Evolutionary conservation across 1,139 yeast species (phyloP), one percentile per base, ranked within the genome.

Genomic region (Scheffersomyces quercinus): DNA sequence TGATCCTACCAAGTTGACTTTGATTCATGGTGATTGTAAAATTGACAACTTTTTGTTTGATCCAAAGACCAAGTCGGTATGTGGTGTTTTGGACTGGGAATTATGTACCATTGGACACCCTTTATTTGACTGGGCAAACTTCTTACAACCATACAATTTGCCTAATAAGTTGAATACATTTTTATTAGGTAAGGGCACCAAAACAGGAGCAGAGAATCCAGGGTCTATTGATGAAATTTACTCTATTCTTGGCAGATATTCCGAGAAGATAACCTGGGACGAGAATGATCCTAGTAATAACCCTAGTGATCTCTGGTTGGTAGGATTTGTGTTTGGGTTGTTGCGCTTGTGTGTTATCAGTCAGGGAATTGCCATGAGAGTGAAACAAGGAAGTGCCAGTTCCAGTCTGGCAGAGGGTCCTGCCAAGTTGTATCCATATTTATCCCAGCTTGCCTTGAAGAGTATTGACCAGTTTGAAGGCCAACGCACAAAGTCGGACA

Each of bases 11-110:
- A 61, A 69, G 7, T 65, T 73, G 39, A 63, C 77, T 1, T 70
- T 83, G 51, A 81, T 82, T 35, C 88, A 83, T 52, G 88, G 88
- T 1, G 88, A 83, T 59, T 83, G 79, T 66, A 83, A 83, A 55
- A 80, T 83, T 37, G 88, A 83, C 58, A 83, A 83, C 54, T 56
- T 83, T 30, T 65, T 83, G 8, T 82, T 79, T 55, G 79, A 81
- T 51, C 77, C 78, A 6, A 64, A 71, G 1, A 71, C 75, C 38
- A 74, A 77, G 15, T 59, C 64, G 38, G 82, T 82, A 3, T 64
- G 76, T 42, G 86, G 86, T 0, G 79, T 83, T 1, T 66, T 83
- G 40, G 88, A 83, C 57, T 83, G 88, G 88, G 88, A 83, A 55
- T 67, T 83, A 33, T 81, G 87, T 53, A 83, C 88, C 0, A 70